Base-by-base conservation (phyloP, 2,329 filamentous ascomycete genomes). In the Ophiocordyceps australis region DNA sequence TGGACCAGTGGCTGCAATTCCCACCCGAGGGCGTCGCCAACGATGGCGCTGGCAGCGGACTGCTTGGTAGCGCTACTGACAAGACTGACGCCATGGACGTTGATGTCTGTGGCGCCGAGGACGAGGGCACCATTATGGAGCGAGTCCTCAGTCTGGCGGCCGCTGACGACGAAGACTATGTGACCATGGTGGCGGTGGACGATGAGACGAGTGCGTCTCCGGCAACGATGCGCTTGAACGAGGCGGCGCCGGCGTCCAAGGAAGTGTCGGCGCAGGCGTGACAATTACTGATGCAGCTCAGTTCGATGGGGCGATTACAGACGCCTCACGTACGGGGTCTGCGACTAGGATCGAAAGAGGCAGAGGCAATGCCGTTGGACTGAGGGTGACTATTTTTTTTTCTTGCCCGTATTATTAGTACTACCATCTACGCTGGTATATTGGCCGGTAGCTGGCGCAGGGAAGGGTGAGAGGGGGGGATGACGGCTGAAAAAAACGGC, bases 1-100 rank as follows among this genome's bases (percentile, higher is more conserved):
- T 68, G 27, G 62, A 67, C 30, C 62, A 68, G 36, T 70, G 62
- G 60, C 49, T 70, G 14, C 59, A 69, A 31, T 70, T 66, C 32
- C 63, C 62, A 5, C 52, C 54, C 2, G 63, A 66, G 25, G 57
- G 54, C 6, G 50, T 51, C 9, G 54, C 48, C 30, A 46, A 43
- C 19, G 37, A 41, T 7, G 52, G 50, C n/a, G 52, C 52, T 15
- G 43, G 43, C 14, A 17, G 8, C 9, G 13, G 10, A 4, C 7
- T 19, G 7, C 13, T 12, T 18, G 17, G 10, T 18, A 11, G 15
- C 17, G 12, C 15, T 7, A 19, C 7, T 10, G 17, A 19, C 17
- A 10, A 22, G 16, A 13, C 12, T 9, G 15, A 5, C 2, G 15
- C 9, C 7, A 22, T 22, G 2, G 28, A 10, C 20, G 14, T 5